A percentile compares a stretch with the other conserved stretches of the same genome.
These are phyloP conservation scores for Syzygium grande DNA, from an alignment of 345 rosid species.

Conservation along the genomic window DNA sequence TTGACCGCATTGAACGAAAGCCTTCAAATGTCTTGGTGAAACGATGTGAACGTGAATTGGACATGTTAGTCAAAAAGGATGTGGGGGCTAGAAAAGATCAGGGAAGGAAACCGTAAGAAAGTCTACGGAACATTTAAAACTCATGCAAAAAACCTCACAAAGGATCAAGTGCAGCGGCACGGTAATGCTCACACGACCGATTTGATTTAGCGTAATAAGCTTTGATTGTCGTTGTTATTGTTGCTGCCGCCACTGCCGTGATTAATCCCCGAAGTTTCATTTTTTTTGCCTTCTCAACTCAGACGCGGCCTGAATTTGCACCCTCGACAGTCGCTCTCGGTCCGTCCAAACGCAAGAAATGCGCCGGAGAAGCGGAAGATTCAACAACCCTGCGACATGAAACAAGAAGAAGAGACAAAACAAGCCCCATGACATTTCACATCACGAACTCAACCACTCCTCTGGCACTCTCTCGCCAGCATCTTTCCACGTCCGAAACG, in stretches of 20 bases:
- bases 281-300: too few relatives aligned
- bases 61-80: background rate
- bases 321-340: background rate
- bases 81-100: background rate
- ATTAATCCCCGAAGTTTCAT: background rate
- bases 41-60: background rate
- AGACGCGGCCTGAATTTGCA: background rate
- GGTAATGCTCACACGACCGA: background rate
- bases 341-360: background rate
- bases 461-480: background rate
- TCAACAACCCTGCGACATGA: too few relatives aligned
- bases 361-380: background rate
- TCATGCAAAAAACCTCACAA: fast-evolving
- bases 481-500: background rate
- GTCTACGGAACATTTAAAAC: background rate
- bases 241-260: fast-evolving
- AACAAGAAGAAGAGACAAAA: too few relatives aligned
- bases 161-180: background rate
- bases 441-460: background rate
- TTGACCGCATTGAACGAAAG: fast-evolving
- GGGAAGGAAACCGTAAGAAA: background rate
- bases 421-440: background rate
- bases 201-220: background rate
- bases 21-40: fast-evolving
- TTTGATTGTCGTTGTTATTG: background rate